Percentiles rank a stretch among this genome's conserved stretches.
Evolutionary conservation across 129 eudicot species (phyloP).

Genomic region (Logfia minima): DNA sequence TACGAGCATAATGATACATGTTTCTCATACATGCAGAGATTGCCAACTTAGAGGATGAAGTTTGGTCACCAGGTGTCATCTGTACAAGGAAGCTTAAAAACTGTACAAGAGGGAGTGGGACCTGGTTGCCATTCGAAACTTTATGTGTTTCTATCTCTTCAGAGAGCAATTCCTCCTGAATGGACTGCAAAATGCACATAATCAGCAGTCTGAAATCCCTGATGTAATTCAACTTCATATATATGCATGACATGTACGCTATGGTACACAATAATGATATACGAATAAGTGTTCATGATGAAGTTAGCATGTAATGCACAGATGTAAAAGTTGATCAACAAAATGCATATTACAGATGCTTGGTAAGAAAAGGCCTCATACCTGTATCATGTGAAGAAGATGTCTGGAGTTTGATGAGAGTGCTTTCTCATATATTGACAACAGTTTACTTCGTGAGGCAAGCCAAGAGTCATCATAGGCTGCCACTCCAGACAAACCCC

Average conservation of each 20-base stretch:
- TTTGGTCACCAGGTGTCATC: conserved; percentile 35
- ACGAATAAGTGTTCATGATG: neutral
- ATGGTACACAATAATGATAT: neutral
- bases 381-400: conserved; percentile 88
- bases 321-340: conserved; percentile 9
- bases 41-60: conserved; percentile 45
- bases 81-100: conserved; percentile 44
- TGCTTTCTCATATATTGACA: conserved; percentile 64
- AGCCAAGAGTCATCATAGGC: conserved; percentile 66
- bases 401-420: conserved; percentile 68
- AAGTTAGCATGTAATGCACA: conserved; percentile 6
- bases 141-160: conserved; percentile 64
- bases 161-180: conserved; percentile 74
- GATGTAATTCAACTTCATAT: conserved; percentile 10
- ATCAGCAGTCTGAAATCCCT: conserved; percentile 11
- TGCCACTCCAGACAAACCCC: conserved; percentile 50
- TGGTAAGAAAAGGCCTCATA: conserved; percentile 35
- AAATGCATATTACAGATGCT: conserved; percentile 1
- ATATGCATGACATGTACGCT: conserved; percentile 14
- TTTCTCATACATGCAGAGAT: conserved; percentile 72
- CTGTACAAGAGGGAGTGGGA: conserved; percentile 63
- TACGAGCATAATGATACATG: conserved; percentile 89
- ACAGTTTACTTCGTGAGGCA: conserved; percentile 55
- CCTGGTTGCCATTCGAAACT: conserved; percentile 56
- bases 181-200: conserved; percentile 54